These are phyloP conservation scores for Yamadazyma olivae DNA, from an alignment of 805 yeast species.

Conservation along the genomic window DNA sequence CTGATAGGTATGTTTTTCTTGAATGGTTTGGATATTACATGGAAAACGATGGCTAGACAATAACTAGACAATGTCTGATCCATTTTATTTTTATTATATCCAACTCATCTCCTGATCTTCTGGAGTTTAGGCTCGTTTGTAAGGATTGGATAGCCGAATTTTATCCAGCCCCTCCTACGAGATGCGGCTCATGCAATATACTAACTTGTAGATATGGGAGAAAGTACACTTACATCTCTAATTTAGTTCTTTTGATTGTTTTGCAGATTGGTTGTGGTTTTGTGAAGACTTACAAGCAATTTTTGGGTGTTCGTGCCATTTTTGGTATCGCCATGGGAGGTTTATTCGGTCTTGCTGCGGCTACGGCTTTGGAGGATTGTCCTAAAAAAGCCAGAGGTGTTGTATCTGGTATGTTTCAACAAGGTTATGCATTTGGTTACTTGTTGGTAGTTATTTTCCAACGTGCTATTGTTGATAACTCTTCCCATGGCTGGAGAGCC, in stretches of 20 bases:
- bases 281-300: constrained; percentile 52
- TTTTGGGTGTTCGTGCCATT: constrained; percentile 59
- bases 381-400: constrained; percentile 55
- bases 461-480: constrained; percentile 52
- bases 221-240: constrained; percentile 53
- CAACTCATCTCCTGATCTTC: no score
- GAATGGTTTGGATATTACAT: no score
- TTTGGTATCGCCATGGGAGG: constrained; percentile 62
- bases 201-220: constrained; percentile 40
- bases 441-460: constrained; percentile 62
- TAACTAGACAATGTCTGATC: no score
- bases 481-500: constrained; percentile 58
- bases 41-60: no score
- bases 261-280: constrained; percentile 66
- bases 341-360: constrained; percentile 52
- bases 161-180: no score
- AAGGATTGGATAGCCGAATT: no score
- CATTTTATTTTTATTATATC: no score
- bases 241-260: constrained; percentile 44
- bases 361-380: constrained; percentile 52
- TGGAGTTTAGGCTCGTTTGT: no score
- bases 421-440: constrained; percentile 76
- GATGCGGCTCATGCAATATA: no score
- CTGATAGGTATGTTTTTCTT: constrained; percentile 43
- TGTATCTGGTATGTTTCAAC: constrained; percentile 68